Conservation (phyloP, 2,329 filamentous ascomycete species). For the Purpureocillium lavendulum region DNA sequence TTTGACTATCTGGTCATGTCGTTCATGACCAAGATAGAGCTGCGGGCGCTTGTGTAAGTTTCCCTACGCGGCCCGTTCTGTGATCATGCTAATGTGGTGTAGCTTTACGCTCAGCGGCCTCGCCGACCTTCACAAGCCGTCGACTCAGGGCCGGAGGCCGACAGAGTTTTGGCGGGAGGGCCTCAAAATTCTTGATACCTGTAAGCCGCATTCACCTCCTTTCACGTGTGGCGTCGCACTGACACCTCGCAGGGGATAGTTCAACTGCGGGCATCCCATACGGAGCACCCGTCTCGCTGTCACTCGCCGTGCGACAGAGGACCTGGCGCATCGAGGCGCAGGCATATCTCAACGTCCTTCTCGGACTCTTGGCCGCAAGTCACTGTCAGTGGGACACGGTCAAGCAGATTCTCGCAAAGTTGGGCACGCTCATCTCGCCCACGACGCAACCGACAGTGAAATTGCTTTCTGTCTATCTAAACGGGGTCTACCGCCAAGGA, state of each 20-base stretch:
- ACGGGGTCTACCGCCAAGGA: slow-evolving; percentile 68
- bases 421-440: slow-evolving; percentile 35
- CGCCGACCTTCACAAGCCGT: slow-evolving; percentile 30
- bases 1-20: slow-evolving; percentile 51
- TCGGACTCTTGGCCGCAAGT: slow-evolving; percentile 60
- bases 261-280: slow-evolving; percentile 26
- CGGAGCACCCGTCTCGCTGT: slow-evolving; percentile 41
- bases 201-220: slow-evolving; percentile 18
- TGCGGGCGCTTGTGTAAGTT: slow-evolving; percentile 46
- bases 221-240: background rate
- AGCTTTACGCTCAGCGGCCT: slow-evolving; percentile 50
- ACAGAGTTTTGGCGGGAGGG: slow-evolving; percentile 34
- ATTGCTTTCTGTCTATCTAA: slow-evolving; percentile 60
- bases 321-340: slow-evolving; percentile 59
- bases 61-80: background rate
- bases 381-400: slow-evolving; percentile 63
- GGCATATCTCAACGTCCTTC: slow-evolving; percentile 63
- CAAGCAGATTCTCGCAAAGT: slow-evolving; percentile 43
- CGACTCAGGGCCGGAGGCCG: slow-evolving; percentile 21
- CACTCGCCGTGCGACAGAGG: slow-evolving; percentile 47
- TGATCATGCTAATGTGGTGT: background rate
- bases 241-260: slow-evolving; percentile 21
- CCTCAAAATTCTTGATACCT: slow-evolving; percentile 37
- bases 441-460: slow-evolving; percentile 30
- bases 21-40: slow-evolving; percentile 52